Evolutionary conservation across 176 grass and related monocot genomes (phyloP).

Genomic region (Echinochloa phyllopogon): DNA sequence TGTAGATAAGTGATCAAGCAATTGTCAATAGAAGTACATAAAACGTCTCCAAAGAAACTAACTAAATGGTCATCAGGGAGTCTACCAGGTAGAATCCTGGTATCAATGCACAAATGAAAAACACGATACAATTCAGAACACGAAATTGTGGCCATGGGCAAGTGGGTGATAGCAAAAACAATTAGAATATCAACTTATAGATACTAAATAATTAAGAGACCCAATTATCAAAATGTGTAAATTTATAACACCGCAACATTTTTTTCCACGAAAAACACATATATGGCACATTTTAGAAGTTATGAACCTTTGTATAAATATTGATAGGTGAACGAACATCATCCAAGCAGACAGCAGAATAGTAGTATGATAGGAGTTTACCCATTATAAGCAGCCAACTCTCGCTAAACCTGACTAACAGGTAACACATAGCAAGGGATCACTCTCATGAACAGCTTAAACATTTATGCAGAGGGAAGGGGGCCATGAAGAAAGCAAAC

Average conservation of each 20-base stretch:
- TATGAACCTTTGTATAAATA: not conserved
- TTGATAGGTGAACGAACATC: not conserved
- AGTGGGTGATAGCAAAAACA: not conserved
- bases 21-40: not conserved
- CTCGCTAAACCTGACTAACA: not conserved
- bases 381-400: not conserved
- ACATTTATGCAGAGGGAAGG: not conserved
- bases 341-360: not conserved
- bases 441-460: not conserved
- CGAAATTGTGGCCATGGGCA: not conserved
- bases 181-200: not conserved
- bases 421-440: not conserved
- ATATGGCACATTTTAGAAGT: not conserved
- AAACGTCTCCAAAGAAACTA: slow-evolving; percentile 12
- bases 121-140: not conserved
- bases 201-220: not conserved
- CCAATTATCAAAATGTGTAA: not conserved
- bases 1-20: slow-evolving; percentile 22
- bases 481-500: not conserved
- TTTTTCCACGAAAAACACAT: not conserved
- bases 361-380: not conserved
- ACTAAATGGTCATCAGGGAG: not conserved
- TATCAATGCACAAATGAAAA: not conserved
- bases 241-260: not conserved
- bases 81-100: not conserved